A percentile compares a stretch with the other conserved stretches of the same genome.
Conservation (phyloP, 2,329 filamentous ascomycete species). For the Diaporthe citriasiana region DNA sequence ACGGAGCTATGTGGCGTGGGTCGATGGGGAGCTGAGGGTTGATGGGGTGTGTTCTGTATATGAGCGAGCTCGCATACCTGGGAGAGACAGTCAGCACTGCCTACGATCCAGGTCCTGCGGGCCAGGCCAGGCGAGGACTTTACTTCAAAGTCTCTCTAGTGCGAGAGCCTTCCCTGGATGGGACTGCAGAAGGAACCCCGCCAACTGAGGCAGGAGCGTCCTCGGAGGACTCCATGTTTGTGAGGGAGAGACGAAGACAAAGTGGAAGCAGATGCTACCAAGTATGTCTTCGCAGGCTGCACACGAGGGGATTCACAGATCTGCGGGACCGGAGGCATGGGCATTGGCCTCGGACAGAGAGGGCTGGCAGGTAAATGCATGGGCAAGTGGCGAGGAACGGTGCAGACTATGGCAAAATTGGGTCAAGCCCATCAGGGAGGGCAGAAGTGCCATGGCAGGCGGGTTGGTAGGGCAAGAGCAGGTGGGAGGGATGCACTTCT, state of each 20-base stretch:
- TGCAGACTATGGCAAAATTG: background rate
- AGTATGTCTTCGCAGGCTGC: background rate
- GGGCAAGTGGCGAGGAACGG: constrained; percentile 16
- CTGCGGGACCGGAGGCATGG: background rate
- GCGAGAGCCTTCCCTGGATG: constrained; percentile 26
- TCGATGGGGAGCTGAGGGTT: constrained; percentile 15
- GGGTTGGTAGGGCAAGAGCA: background rate
- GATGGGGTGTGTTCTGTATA: background rate
- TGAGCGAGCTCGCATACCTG: constrained; percentile 21
- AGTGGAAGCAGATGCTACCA: background rate
- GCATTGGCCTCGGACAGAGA: background rate
- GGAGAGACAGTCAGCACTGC: constrained; percentile 2
- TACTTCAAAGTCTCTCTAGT: constrained; percentile 32
- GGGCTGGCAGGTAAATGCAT: background rate
- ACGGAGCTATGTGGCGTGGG: background rate
- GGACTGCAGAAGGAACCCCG: background rate
- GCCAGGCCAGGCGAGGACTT: background rate
- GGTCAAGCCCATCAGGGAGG: constrained; percentile 10
- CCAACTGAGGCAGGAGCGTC: background rate
- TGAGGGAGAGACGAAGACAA: too few relatives aligned
- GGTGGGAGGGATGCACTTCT: too few relatives aligned
- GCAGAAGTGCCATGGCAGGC: constrained; percentile 8
- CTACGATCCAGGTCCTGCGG: background rate
- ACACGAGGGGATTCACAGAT: constrained; percentile 9
- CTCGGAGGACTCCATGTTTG: background rate